Evolutionary conservation across 2,329 filamentous ascomycete genomes (phyloP), one percentile per base, ranked within the genome.

Genomic region (Thelonectria blattea): DNA sequence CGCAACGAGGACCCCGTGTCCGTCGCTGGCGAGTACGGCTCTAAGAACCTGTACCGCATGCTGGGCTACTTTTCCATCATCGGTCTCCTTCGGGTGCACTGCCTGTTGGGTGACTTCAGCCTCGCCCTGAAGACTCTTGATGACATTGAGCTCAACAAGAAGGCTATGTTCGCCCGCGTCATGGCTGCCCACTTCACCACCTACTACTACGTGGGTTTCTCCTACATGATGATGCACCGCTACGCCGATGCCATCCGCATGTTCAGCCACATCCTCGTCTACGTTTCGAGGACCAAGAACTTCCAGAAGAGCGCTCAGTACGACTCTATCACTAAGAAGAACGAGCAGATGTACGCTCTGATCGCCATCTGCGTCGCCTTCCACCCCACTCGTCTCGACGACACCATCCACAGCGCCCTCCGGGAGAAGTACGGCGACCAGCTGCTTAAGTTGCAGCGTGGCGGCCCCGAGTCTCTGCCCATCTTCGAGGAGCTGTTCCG

Each of bases 141-240:
- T 78, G 94, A 98, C 77, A 98, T 99, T 75, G 95, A 99, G 86
- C 89, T 99, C 73, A 99, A 98, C 86, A 99, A 99, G 86, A 98
- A 98, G 85, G 93, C 95, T 79, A 98, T 98, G 92, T 99, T 99
- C 78, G 94, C 95, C 65, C 92, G 95, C 68, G 95, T 99, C 77
- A 98, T 99, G 95, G 94, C 95, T 56, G 95, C 95, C 60, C 95
- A 99, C 84, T 98, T 98, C 83, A 97, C 94, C 70, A 99, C 95
- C 68, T 99, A 98, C 88, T 99, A 99, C 88, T 98, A 98, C 78
- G 94, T 99, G 65, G 95, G 95, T 71, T 99, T 99, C 88, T 96
- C 92, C 70, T 99, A 99, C 90, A 98, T 99, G 94, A 99, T 99
- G 95, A 96, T 98, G 92, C 93, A 95, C 82, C 92, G 95, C 76